Percentiles rank a stretch among this genome's conserved stretches.
phyloP scores from a whole-genome alignment of 495 filamentous ascomycete species.

The Aspergillus heteromorphus region DNA sequence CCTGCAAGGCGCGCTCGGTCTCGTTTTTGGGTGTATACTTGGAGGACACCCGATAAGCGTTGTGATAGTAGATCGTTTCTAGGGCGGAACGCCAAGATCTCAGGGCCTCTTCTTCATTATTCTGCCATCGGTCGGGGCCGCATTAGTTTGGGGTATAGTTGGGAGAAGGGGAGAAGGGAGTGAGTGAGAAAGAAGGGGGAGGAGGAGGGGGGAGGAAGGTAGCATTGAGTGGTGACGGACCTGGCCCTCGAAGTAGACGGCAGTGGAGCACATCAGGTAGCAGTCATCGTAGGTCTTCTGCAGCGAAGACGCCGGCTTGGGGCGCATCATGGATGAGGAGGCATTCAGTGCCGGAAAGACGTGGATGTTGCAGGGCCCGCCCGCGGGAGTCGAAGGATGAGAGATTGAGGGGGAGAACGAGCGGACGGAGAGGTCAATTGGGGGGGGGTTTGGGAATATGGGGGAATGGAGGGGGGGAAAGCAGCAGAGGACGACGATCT shows the following conservation, averaged over 20 bases:
- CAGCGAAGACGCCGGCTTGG: slow-evolving; percentile 69
- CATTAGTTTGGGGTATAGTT: neutral
- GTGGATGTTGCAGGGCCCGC: slow-evolving; percentile 20
- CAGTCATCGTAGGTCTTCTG: slow-evolving; percentile 98
- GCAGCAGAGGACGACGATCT: neutral
- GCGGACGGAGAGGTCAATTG: slow-evolving; percentile 15
- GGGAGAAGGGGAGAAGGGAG: neutral
- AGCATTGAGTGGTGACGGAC: slow-evolving; percentile 37
- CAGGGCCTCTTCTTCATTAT: slow-evolving; percentile 88
- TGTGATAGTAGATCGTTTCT: slow-evolving; percentile 84
- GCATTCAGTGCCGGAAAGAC: slow-evolving; percentile 11
- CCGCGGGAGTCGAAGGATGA: slow-evolving; percentile 14
- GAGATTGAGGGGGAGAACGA: slow-evolving; percentile 6
- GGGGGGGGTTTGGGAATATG: too few relatives aligned
- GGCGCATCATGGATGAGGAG: slow-evolving; percentile 70
- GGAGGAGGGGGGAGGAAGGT: neutral
- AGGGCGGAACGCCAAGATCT: slow-evolving; percentile 88
- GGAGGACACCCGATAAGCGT: slow-evolving; percentile 65
- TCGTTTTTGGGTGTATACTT: slow-evolving; percentile 71
- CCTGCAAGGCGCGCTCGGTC: slow-evolving; percentile 77
- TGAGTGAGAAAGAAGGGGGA: neutral
- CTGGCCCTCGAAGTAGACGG: slow-evolving; percentile 91
- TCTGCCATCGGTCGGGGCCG: slow-evolving; percentile 43
- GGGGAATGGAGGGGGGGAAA: slow-evolving; percentile 6
- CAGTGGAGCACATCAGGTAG: slow-evolving; percentile 88